These are phyloP conservation scores for Mycena chlorophos DNA, from an alignment of 768 basidiomycete species.

Conservation along the genomic window DNA sequence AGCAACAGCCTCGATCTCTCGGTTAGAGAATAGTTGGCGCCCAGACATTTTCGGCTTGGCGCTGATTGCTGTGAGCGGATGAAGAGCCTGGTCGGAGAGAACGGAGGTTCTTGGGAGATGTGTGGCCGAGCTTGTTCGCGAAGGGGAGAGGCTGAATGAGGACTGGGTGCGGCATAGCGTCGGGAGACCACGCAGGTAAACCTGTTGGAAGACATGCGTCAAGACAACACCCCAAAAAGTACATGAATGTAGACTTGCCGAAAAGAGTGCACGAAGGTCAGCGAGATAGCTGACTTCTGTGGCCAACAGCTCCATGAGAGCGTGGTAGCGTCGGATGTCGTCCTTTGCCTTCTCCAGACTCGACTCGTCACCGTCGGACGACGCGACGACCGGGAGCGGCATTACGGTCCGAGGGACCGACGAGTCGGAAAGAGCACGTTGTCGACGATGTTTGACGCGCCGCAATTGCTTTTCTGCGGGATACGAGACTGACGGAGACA, in stretches of 20 bases:
- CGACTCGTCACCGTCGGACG: too few relatives aligned
- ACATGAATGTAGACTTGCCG: slow-evolving; percentile 44
- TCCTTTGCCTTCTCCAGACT: slow-evolving; percentile 45
- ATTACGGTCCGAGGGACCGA: not conserved
- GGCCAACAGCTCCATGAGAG: slow-evolving; percentile 79
- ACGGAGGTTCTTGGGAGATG: slow-evolving; percentile 31
- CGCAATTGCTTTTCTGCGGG: slow-evolving; percentile 27
- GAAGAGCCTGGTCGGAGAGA: slow-evolving; percentile 27
- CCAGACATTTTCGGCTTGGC: slow-evolving; percentile 32
- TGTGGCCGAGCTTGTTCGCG: slow-evolving; percentile 47
- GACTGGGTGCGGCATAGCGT: slow-evolving; percentile 45
- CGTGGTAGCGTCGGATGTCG: slow-evolving; percentile 58
- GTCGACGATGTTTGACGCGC: slow-evolving; percentile 11
- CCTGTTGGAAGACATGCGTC: slow-evolving; percentile 39
- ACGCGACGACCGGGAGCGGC: slow-evolving; percentile 6
- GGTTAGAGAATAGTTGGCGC: slow-evolving; percentile 56
- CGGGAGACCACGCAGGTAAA: slow-evolving; percentile 63
- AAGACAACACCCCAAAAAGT: not conserved
- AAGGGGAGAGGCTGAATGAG: slow-evolving; percentile 41
- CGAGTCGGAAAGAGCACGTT: slow-evolving; percentile 15
- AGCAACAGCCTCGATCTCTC: slow-evolving; percentile 57
- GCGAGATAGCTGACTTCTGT: slow-evolving; percentile 83
- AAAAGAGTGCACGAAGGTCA: slow-evolving; percentile 76
- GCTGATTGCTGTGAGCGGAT: slow-evolving; percentile 18
- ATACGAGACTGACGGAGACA: slow-evolving; percentile 49